Evolutionary conservation across 257 asterid species (phyloP).

Genomic region (Knoxia roxburghii): DNA sequence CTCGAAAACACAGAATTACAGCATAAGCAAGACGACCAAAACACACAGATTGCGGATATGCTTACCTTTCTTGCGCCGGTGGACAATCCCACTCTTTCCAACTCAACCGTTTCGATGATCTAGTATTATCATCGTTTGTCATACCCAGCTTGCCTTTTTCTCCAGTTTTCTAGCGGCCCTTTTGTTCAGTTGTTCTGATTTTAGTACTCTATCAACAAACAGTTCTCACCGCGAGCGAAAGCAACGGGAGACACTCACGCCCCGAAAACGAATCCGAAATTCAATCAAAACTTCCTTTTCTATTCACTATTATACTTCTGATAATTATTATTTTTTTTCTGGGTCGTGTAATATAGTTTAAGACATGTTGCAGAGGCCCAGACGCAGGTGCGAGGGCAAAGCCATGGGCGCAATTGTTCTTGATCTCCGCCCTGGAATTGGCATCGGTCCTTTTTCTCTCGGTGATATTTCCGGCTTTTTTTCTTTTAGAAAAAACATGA

Average conservation of each 20-base stretch:
- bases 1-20: too few relatives aligned
- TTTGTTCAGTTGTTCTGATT: not conserved
- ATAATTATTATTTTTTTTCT: not conserved
- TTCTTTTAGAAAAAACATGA: too few relatives aligned
- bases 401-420: slow-evolving; percentile 82
- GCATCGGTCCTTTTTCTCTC: slow-evolving; percentile 76
- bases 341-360: not conserved
- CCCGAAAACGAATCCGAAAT: not conserved
- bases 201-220: not conserved
- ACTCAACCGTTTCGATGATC: slow-evolving; percentile 6
- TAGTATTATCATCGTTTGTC: not conserved
- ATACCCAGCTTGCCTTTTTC: not conserved
- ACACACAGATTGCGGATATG: not conserved
- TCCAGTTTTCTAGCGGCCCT: slow-evolving; percentile 5
- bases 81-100: not conserved
- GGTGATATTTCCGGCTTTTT: slow-evolving; percentile 28
- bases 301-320: not conserved
- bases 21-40: not conserved
- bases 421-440: slow-evolving; percentile 80
- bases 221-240: slow-evolving; percentile 17
- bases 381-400: slow-evolving; percentile 83
- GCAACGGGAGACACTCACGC: slow-evolving; percentile 8
- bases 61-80: slow-evolving; percentile 1
- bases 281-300: not conserved
- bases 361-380: slow-evolving; percentile 53